Evolutionary conservation across 257 asterid genomes (phyloP), one percentile per base, ranked within the genome.

Genomic region (Solanum paucissectum): DNA sequence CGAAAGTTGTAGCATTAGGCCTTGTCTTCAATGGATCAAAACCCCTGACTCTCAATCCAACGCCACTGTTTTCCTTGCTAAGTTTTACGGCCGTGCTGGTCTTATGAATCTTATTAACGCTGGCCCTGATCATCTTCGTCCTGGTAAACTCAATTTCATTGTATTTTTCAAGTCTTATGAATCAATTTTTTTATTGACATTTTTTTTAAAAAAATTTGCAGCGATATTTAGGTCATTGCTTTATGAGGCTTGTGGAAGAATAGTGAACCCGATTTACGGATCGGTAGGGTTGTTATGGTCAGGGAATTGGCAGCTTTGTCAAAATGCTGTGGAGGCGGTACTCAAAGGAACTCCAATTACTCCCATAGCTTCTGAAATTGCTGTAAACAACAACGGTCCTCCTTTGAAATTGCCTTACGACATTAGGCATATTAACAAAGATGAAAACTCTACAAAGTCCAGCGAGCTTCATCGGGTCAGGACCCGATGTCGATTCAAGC

Each of bases 61-160:
- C 89, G 99, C 99, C 87, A 95, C 98, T 83, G 95, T 96, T 74
- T 96, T 95, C 91, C 92, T 96, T 5, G 97, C 98, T 37, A 96
- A 96, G 86, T 96, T 95, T 87, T 96, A 95, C 89, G 99, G 99
- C 90, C 98, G 98, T 29, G 98, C 98, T 18, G 98, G 99, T 11
- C 95, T 96, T 12, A 85, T 96, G 90, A 94, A 95, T 91, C 96
- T 96, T 75, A 89, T 96, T 83, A 91, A 96, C 91, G 98, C 96
- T 87, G 98, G 94, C 34, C 95, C 99, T 0, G 87, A 89, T 0
- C 92, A 94, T 66, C 96, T 92, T 86, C 98, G 99, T 36, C 98
- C 99, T 76, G 99, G 98, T 92, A 13, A 25, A 86, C 86, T 14
- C 13, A 12, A 49, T 23, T 29, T 77, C 38, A 73, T 21, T 11